Base-by-base conservation (phyloP, 192 early-diverging fungal species). In the Coemansia sp. region DNA sequence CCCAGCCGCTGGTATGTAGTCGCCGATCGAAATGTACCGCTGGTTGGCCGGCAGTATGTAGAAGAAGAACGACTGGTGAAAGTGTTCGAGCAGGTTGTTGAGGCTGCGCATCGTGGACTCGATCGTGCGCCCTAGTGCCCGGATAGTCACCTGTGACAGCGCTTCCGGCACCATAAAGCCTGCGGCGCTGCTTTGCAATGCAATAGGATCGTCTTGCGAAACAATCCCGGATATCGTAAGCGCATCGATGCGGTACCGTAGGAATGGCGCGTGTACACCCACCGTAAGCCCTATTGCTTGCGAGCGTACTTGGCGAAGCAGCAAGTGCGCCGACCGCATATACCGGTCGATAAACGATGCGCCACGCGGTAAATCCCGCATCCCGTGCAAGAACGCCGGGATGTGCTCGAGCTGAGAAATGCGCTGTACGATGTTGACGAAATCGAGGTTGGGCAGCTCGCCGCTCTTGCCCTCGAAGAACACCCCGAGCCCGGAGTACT, bases 21-120 rank as follows among this genome's bases (percentile, higher is more conserved):
- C 84, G 48, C 91, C 90, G 48, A 98, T 91, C 2, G 95, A 94
- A 31, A 96, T 89, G 77, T 92, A 95, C 43, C 82, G 79, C 21
- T 82, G 63, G 56, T 89, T 87, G 15, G 86, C 83, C n/a, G 91
- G 90, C 69, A 96, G 84, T n/a, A 94, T 82, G 75, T 98, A 98
- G 68, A 97, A 96, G 84, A 95, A 98, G 79, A 93, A 98, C 39
- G 95, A 92, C 71, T 96, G 95, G 68, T 98, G 96, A 40, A 98
- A 85, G 58, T 92, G 88, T 72, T 98, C 96, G 46, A 98, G 83
- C 46, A 98, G 66, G 68, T 96, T 97, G 82, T 93, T 96, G 48
- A 95, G 81, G 65, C 89, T 92, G 61, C 93, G 88, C 66, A 94
- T 73, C 2, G 88, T 84, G 0, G 92, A 91, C 66, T 98, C 96